Evolutionary conservation across 768 basidiomycete species (phyloP).

Genomic region (Amanita phalloides): DNA sequence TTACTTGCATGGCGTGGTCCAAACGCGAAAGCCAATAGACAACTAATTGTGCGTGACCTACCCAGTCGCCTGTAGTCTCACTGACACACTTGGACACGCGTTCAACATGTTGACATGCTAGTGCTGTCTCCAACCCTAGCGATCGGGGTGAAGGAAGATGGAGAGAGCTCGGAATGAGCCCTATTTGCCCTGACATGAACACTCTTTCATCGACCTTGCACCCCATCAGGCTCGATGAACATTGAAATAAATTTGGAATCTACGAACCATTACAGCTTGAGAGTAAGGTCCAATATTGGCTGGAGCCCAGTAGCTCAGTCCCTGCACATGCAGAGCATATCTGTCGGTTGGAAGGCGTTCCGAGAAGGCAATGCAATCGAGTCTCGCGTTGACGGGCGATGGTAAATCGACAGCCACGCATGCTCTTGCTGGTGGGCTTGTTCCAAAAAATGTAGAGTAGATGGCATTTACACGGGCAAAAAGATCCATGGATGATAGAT

Average conservation of each 20-base stretch:
- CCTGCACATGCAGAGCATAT: slow-evolving; percentile 85
- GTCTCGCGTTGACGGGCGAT: slow-evolving; percentile 36
- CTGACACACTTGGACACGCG: slow-evolving; percentile 56
- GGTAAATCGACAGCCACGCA: slow-evolving; percentile 79
- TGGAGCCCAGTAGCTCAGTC: slow-evolving; percentile 97
- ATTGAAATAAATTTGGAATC: not conserved
- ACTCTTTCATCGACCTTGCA: slow-evolving; percentile 59
- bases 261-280: slow-evolving; percentile 73
- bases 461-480: slow-evolving; percentile 71
- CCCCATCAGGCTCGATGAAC: not conserved
- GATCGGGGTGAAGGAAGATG: slow-evolving; percentile 50
- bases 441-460: slow-evolving; percentile 78
- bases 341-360: slow-evolving; percentile 32
- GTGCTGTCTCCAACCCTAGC: slow-evolving; percentile 53
- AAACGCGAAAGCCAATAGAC: slow-evolving; percentile 60
- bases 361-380: slow-evolving; percentile 78
- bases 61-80: slow-evolving; percentile 46
- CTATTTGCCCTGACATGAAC: slow-evolving; percentile 95
- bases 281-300: slow-evolving; percentile 99
- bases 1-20: slow-evolving; percentile 27
- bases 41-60: slow-evolving; percentile 49
- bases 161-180: slow-evolving; percentile 69
- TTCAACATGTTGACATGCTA: slow-evolving; percentile 71
- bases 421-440: slow-evolving; percentile 89
- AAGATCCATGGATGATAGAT: slow-evolving; percentile 71